Percentiles rank a stretch among this genome's conserved stretches.
Conservation (phyloP, 2,329 filamentous ascomycete species). For the Setomelanomma holmii region DNA sequence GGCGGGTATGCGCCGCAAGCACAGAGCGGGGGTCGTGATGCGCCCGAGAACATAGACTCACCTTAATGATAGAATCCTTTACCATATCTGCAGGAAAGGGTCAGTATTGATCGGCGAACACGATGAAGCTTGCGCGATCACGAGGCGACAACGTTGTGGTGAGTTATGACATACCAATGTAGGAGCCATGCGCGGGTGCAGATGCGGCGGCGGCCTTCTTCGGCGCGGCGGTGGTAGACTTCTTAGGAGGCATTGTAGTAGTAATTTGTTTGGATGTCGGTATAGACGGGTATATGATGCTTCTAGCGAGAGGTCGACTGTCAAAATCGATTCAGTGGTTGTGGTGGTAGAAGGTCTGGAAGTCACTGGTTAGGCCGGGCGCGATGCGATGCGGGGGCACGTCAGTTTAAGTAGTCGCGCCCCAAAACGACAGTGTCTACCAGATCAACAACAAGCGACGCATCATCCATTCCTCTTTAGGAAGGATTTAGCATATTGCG, state of each 20-base stretch:
- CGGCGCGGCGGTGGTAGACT: slow-evolving; percentile 61
- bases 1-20: slow-evolving; percentile 44
- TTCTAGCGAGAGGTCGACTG: slow-evolving; percentile 42
- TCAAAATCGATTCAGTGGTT: slow-evolving; percentile 25
- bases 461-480: slow-evolving; percentile 38
- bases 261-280: slow-evolving; percentile 28
- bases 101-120: slow-evolving; percentile 64
- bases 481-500: slow-evolving; percentile 36
- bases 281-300: slow-evolving; percentile 35
- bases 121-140: slow-evolving; percentile 43
- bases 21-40: slow-evolving; percentile 50
- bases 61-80: slow-evolving; percentile 73
- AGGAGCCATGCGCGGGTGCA: slow-evolving; percentile 66
- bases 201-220: slow-evolving; percentile 58
- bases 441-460: slow-evolving; percentile 40
- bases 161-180: slow-evolving; percentile 65
- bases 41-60: slow-evolving; percentile 65
- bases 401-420: slow-evolving; percentile 37
- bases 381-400: slow-evolving; percentile 34
- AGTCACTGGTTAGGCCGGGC: slow-evolving; percentile 30
- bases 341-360: slow-evolving; percentile 35
- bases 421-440: slow-evolving; percentile 29
- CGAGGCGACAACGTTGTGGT: slow-evolving; percentile 56
- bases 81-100: slow-evolving; percentile 68
- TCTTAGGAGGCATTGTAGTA: slow-evolving; percentile 70